phyloP scores from a whole-genome alignment of 2,329 filamentous ascomycete genomes.

The Botrytis fabae region DNA sequence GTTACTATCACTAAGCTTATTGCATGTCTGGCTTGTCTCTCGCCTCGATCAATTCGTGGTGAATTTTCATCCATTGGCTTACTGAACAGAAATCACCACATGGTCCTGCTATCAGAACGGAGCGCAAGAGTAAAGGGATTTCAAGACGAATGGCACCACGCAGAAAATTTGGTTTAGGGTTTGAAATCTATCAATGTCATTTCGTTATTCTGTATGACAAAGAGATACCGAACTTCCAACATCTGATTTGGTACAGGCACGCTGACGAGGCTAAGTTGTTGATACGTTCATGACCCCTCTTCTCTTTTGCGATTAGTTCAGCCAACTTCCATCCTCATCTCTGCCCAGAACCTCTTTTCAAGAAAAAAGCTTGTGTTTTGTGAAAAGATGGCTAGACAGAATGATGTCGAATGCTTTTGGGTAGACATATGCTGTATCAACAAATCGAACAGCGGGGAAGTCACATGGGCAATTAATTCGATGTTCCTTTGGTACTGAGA shows the following conservation, averaged over 20 bases:
- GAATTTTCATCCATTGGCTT: not conserved
- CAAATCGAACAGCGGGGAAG: conserved; percentile 24
- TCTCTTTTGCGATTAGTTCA: not conserved
- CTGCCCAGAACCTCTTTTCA: too few relatives aligned
- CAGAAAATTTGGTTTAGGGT: not conserved
- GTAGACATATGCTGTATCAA: conserved; percentile 29
- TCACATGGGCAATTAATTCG: conserved; percentile 29
- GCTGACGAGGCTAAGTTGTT: not conserved
- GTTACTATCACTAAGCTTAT: too few relatives aligned
- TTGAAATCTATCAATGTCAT: not conserved
- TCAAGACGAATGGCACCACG: not conserved
- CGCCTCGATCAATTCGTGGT: too few relatives aligned
- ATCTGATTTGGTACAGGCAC: not conserved
- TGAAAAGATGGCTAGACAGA: conserved; percentile 24
- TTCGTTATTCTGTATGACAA: not conserved
- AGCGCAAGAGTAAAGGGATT: not conserved
- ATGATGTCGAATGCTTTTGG: conserved; percentile 27
- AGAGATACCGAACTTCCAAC: not conserved
- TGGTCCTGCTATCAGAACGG: not conserved
- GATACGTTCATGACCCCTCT: not conserved
- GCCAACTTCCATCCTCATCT: not conserved
- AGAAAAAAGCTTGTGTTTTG: conserved; percentile 25
- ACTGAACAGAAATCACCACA: not conserved
- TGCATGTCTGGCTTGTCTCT: not conserved
- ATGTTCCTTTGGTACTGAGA: conserved; percentile 35